Evolutionary conservation across 257 asterid genomes (phyloP), one percentile per base, ranked within the genome.

Genomic region (Petunia axillaris): DNA sequence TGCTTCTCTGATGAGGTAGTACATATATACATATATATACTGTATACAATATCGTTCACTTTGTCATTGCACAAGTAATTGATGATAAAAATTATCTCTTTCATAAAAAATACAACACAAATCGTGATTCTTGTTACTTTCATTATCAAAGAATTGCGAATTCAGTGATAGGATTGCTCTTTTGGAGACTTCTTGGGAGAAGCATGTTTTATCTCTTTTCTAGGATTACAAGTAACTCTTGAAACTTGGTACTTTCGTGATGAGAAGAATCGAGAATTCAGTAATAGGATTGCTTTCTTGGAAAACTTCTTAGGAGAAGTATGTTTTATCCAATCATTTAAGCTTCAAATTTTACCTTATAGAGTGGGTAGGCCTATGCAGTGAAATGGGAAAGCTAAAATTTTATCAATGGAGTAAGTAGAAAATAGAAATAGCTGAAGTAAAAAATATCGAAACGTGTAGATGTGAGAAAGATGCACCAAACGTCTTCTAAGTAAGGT

Each of bases 391-490:
- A 68, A 68, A 41, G 8, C 1, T 0, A 8, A n/a, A 68, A 43
- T 70, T 70, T 25, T 2, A 70, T 3, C 44, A 70, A 70, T 44
- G 58, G 25, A 70, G 58, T 44, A 46, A 46, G 25, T 25, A 70
- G 25, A 70, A 48, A 70, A 16, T 8, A 13, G 76, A 4, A 2
- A 57, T 16, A 70, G 58, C 76, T 16, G 76, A 68, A 70, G 14
- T 9, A 46, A 46, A 16, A 25, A 70, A 16, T 53, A 46, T 9
- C 25, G 9, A 70, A 58, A 16, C 1, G 5, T 44, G 76, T 48
- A n/a, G n/a, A 16, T n/a, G 58, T 44, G 9, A 70, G 76, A 70
- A 70, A 70, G 76, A 70, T 46, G 58, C 41, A 70, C n/a, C 55
- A 13, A 37, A 2, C 2, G 1, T 70, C 5, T 46, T 44, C 58